Percentiles rank a stretch among this genome's conserved stretches.
phyloP scores from a whole-genome alignment of 2,329 filamentous ascomycete species.

The Lachnellula suecica region DNA sequence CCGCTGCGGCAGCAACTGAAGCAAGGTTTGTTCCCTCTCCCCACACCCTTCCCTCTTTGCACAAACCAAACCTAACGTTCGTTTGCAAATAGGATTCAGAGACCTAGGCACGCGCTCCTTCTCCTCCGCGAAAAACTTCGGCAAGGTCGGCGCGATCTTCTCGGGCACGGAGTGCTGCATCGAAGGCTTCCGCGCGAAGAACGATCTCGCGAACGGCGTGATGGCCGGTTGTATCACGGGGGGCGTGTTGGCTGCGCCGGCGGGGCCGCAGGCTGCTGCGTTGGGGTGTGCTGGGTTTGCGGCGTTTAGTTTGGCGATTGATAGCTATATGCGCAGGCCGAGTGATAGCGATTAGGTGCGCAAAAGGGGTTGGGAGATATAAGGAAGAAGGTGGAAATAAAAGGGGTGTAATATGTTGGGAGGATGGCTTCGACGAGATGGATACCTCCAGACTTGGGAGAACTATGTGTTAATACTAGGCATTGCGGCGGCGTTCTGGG shows the following conservation, averaged over 20 bases:
- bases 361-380: background rate
- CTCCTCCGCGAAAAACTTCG: conserved; percentile 90
- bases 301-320: conserved; percentile 87
- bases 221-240: conserved; percentile 89
- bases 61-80: background rate
- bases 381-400: background rate
- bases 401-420: background rate
- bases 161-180: conserved; percentile 93
- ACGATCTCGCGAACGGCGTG: conserved; percentile 86
- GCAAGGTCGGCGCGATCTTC: conserved; percentile 88
- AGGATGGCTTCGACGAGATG: no score
- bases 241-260: conserved; percentile 80
- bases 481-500: conserved; percentile 2
- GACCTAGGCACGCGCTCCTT: conserved; percentile 89
- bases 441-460: no score
- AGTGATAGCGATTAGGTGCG: conserved; percentile 49
- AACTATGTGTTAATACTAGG: background rate
- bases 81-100: conserved; percentile 59
- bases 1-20: conserved; percentile 82
- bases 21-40: conserved; percentile 40
- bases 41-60: background rate
- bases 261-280: conserved; percentile 83
- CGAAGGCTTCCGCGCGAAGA: conserved; percentile 89
- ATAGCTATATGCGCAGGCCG: conserved; percentile 84
- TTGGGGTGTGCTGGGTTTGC: conserved; percentile 92